These are phyloP conservation scores for Alternaria burnsii DNA, from an alignment of 2,329 filamentous ascomycete species.

Conservation along the genomic window DNA sequence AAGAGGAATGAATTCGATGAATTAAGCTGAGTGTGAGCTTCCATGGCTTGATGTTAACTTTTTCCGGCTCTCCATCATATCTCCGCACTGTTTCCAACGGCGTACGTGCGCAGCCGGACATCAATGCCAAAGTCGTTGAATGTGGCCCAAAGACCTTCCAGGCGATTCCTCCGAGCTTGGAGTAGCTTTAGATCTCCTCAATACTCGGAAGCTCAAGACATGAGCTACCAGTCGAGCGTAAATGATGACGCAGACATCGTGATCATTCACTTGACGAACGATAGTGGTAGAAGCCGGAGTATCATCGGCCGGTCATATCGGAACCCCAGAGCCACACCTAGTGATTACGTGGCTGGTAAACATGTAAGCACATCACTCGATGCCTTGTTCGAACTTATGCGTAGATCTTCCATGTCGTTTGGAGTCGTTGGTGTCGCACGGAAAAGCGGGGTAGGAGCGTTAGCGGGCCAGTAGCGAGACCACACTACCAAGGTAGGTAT, in stretches of 20 bases:
- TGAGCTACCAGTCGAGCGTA: not conserved
- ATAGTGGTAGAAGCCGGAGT: not conserved
- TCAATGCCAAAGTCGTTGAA: not conserved
- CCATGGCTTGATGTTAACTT: not conserved
- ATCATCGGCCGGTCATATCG: not conserved
- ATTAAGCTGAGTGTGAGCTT: not conserved
- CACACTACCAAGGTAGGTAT: not conserved
- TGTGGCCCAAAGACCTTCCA: not conserved
- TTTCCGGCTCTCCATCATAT: constrained; percentile 19
- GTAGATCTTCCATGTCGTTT: not conserved
- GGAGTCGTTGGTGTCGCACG: not conserved
- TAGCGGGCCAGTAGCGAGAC: not conserved
- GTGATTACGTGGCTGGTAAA: not conserved
- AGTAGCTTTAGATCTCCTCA: not conserved
- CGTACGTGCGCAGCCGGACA: constrained; percentile 1
- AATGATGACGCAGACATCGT: not conserved
- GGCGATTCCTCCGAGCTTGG: no score
- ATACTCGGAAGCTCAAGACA: not conserved
- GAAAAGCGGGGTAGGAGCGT: not conserved
- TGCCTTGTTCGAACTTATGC: not conserved
- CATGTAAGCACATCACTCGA: not conserved
- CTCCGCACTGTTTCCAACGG: constrained; percentile 11
- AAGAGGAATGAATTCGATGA: not conserved
- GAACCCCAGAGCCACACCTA: not conserved
- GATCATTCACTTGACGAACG: not conserved